Conservation (phyloP, 345 rosid species). For the Hypericum perforatum region DNA sequence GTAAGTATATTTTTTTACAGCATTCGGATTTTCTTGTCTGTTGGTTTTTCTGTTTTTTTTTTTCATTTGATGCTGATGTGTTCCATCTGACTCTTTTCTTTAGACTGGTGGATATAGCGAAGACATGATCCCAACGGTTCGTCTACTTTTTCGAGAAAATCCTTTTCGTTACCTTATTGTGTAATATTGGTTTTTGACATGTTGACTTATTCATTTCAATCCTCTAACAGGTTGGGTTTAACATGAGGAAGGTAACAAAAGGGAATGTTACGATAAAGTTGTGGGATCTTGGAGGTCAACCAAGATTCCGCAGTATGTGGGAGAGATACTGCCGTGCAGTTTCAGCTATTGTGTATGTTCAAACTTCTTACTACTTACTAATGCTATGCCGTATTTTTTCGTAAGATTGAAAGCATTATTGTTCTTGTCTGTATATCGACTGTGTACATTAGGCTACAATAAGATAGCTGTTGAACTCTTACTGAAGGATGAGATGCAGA, state of each 20-base stretch:
- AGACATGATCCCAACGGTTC: slow-evolving; percentile 88
- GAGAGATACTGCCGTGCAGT: slow-evolving; percentile 87
- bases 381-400: too few species aligned
- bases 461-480: too few species aligned
- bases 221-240: slow-evolving; percentile 55
- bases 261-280: slow-evolving; percentile 75
- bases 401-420: too few species aligned
- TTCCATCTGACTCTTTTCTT: slow-evolving; percentile 11
- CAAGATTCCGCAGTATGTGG: slow-evolving; percentile 97
- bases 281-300: slow-evolving; percentile 69
- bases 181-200: neutral
- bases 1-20: slow-evolving; percentile 32
- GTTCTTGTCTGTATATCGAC: too few species aligned
- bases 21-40: neutral
- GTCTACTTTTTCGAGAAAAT: slow-evolving; percentile 13
- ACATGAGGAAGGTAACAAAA: slow-evolving; percentile 83
- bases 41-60: neutral
- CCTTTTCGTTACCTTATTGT: neutral
- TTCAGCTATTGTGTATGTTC: slow-evolving; percentile 71
- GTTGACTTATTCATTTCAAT: neutral
- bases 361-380: neutral
- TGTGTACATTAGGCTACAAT: too few species aligned
- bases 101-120: slow-evolving; percentile 89
- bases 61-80: slow-evolving; percentile 15
- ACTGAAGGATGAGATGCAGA: too few species aligned